Conservation (phyloP, 2,329 filamentous ascomycete species). For the Dryadomyces sulphureus region DNA sequence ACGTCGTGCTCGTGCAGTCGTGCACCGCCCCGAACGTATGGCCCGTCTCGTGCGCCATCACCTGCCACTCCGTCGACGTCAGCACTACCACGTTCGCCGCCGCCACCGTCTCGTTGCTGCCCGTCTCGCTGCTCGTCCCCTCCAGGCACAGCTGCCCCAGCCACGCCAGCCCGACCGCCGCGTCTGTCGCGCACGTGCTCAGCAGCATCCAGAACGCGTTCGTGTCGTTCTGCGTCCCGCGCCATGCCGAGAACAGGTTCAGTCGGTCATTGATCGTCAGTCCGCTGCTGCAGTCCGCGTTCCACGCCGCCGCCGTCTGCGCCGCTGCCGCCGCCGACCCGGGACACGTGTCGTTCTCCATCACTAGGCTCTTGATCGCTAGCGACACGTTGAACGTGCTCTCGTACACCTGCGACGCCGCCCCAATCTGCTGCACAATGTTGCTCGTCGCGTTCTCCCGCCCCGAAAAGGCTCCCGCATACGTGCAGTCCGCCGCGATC, state of each 20-base stretch:
- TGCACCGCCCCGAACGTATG: conserved; percentile 95
- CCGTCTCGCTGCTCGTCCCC: conserved; percentile 30
- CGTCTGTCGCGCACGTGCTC: conserved; percentile 65
- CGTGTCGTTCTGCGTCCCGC: conserved; percentile 53
- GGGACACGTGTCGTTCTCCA: conserved; percentile 64
- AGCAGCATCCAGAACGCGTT: conserved; percentile 93
- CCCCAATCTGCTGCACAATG: conserved; percentile 72
- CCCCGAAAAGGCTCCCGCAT: conserved; percentile 57
- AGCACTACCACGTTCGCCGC: conserved; percentile 82
- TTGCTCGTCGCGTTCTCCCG: conserved; percentile 52
- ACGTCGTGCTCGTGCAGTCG: conserved; percentile 64
- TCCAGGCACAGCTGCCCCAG: conserved; percentile 68
- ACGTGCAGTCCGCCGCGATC: conserved; percentile 85
- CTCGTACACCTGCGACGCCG: conserved; percentile 78
- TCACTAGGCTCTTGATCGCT: conserved; percentile 71
- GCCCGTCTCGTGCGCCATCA: conserved; percentile 86
- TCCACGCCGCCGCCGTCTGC: conserved; percentile 62
- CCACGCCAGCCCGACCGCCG: conserved; percentile 87
- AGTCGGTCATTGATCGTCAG: conserved; percentile 61
- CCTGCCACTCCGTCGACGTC: conserved; percentile 79
- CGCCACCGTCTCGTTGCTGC: conserved; percentile 53
- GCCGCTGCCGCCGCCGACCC: conserved; percentile 40
- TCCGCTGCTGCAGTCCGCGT: conserved; percentile 52
- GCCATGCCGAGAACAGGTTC: conserved; percentile 80
- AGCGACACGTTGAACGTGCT: conserved; percentile 88